Percentiles rank a stretch among this genome's conserved stretches.
Evolutionary conservation across 305 asterid species (phyloP).

Genomic region (Plantago coronopus): DNA sequence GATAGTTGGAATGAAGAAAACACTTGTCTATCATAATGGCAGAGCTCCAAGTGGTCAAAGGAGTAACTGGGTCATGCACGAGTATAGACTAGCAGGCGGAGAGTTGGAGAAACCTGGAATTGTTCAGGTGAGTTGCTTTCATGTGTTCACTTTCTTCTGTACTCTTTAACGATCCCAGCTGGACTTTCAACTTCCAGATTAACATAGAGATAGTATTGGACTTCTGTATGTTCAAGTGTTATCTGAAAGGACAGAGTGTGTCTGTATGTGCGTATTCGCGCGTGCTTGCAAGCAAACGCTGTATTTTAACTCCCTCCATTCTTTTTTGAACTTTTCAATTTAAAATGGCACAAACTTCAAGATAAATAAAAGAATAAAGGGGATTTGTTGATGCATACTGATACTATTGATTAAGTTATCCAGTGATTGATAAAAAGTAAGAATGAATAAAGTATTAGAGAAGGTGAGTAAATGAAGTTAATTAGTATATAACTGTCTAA

Average conservation of each 20-base stretch:
- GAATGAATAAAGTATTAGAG: too few relatives aligned
- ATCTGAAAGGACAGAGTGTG: not conserved
- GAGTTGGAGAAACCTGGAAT: conserved; percentile 65
- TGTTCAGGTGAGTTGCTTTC: conserved; percentile 51
- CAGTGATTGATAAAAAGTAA: too few relatives aligned
- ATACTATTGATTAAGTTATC: too few relatives aligned
- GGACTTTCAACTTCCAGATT: conserved; percentile 5
- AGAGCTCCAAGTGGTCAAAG: conserved; percentile 96
- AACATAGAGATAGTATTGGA: not conserved
- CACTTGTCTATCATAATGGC: conserved; percentile 85
- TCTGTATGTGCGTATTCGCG: too few relatives aligned
- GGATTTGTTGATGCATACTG: too few relatives aligned
- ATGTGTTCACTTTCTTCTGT: conserved; percentile 4
- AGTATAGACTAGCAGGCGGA: conserved; percentile 75
- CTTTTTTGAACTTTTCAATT: too few relatives aligned
- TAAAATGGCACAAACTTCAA: too few relatives aligned
- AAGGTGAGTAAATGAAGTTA: too few relatives aligned
- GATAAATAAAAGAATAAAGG: too few relatives aligned
- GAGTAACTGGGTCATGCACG: conserved; percentile 97
- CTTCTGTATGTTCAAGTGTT: too few relatives aligned
- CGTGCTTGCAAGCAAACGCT: too few relatives aligned
- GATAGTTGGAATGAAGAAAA: conserved; percentile 93
- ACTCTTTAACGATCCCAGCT: not conserved
- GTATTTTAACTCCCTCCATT: too few relatives aligned
- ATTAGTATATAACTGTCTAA: not conserved